Conservation (phyloP, 345 rosid species). For the Arabidopsis suecica region DNA sequence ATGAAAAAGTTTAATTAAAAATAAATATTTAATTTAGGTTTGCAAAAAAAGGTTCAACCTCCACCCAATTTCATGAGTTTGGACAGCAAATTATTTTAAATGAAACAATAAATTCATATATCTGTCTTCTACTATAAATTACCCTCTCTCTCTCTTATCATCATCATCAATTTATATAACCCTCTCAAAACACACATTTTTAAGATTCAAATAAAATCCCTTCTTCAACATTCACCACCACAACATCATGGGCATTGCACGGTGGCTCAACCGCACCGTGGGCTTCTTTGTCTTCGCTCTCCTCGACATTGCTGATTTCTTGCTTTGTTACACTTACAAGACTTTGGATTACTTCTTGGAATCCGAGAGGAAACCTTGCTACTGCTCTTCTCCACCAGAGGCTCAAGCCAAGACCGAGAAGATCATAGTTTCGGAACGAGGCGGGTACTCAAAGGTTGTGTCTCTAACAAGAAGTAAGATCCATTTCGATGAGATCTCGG, state of each 20-base stretch:
- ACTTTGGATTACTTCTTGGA: slow-evolving; percentile 42
- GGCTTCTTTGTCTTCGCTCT: slow-evolving; percentile 39
- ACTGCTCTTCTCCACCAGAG: slow-evolving; percentile 41
- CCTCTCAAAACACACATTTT: slow-evolving; percentile 9
- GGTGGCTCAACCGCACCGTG: slow-evolving; percentile 46
- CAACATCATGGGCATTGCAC: slow-evolving; percentile 38
- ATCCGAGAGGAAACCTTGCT: slow-evolving; percentile 44
- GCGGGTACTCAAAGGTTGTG: slow-evolving; percentile 70
- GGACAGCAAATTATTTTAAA: slow-evolving; percentile 46
- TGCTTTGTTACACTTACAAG: slow-evolving; percentile 44
- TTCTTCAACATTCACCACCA: slow-evolving; percentile 23
- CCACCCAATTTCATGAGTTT: slow-evolving; percentile 45
- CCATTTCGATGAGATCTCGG: slow-evolving; percentile 85
- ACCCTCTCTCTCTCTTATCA: slow-evolving; percentile 20
- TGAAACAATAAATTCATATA: slow-evolving; percentile 46
- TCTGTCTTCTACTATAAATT: slow-evolving; percentile 39
- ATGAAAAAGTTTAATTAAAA: slow-evolving; percentile 5
- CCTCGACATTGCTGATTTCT: slow-evolving; percentile 45
- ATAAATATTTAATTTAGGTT: slow-evolving; percentile 29
- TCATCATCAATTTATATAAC: slow-evolving; percentile 24
- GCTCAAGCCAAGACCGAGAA: slow-evolving; percentile 51
- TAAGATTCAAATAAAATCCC: slow-evolving; percentile 26
- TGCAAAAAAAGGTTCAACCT: slow-evolving; percentile 32
- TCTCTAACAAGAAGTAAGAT: slow-evolving; percentile 63
- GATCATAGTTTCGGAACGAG: slow-evolving; percentile 81